Evolutionary conservation across 352 stramenopile genomes (phyloP).

Genomic region (Phytophthora chlamydospora): DNA sequence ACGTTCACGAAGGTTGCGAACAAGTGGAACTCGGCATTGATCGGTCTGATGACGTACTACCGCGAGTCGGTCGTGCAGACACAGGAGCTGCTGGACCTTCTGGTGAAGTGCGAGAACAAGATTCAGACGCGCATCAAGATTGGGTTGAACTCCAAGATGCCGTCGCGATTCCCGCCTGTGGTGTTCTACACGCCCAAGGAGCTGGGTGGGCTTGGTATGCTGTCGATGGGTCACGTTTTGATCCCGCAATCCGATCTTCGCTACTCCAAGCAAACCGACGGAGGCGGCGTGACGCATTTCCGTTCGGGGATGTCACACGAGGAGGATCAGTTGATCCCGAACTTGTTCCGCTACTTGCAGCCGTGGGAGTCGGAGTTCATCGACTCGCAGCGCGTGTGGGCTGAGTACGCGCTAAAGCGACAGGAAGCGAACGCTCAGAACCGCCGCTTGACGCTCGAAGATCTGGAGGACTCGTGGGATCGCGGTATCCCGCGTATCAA

Average conservation of each 20-base stretch:
- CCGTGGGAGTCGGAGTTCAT: conserved; percentile 99
- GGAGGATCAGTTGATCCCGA: conserved; percentile 99
- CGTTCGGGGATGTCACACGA: conserved; percentile 96
- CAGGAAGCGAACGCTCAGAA: conserved; percentile 99
- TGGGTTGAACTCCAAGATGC: conserved; percentile 99
- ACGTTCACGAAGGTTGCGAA: conserved; percentile 99
- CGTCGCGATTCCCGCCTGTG: conserved; percentile 98
- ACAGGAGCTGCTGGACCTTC: conserved; percentile 98
- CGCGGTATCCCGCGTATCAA: conserved; percentile 98
- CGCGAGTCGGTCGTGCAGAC: conserved; percentile 99
- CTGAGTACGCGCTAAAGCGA: conserved; percentile 99
- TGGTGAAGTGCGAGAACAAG: conserved; percentile 99
- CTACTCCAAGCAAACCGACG: conserved; percentile 99
- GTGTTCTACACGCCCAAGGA: conserved; percentile 99
- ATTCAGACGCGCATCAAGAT: conserved; percentile 99
- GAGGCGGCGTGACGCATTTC: conserved; percentile 99
- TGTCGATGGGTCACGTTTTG: conserved; percentile 99
- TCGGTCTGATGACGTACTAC: conserved; percentile 99
- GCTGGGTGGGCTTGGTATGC: conserved; percentile 98
- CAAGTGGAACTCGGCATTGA: conserved; percentile 97
- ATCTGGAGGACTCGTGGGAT: conserved; percentile 99
- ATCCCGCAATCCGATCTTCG: conserved; percentile 99
- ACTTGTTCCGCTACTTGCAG: conserved; percentile 99
- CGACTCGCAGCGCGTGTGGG: conserved; percentile 99
- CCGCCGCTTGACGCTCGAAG: conserved; percentile 97